Conservation (phyloP, 352 stramenopile genomes). For the Phytophthora quininea region DNA sequence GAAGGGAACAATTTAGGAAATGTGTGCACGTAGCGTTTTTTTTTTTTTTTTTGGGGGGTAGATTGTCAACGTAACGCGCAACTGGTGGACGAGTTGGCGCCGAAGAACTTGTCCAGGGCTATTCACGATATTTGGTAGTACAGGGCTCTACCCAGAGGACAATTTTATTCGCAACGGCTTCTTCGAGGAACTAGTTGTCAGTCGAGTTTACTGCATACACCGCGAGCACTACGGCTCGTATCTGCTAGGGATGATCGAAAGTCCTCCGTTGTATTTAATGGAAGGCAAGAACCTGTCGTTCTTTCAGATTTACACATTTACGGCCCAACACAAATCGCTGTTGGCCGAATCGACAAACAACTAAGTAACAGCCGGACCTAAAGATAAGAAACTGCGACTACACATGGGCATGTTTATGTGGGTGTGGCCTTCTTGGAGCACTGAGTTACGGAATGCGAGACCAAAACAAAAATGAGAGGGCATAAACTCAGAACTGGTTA, state of each 20-base stretch:
- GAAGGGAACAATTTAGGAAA: too few relatives aligned
- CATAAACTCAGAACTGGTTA: too few relatives aligned
- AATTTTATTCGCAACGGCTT: not conserved
- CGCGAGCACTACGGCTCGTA: conserved; percentile 2
- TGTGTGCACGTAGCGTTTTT: too few relatives aligned
- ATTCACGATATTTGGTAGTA: conserved; percentile 1
- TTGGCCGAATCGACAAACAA: too few relatives aligned
- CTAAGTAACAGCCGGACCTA: too few relatives aligned
- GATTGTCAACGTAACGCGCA: too few relatives aligned
- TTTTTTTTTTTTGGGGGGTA: too few relatives aligned
- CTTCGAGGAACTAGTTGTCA: not conserved
- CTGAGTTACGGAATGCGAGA: not conserved
- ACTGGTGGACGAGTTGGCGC: too few relatives aligned
- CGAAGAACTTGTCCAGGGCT: not conserved
- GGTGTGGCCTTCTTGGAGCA: too few relatives aligned
- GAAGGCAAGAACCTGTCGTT: not conserved
- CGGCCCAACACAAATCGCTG: not conserved
- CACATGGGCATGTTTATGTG: too few relatives aligned
- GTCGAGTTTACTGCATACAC: not conserved
- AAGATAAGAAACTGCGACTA: too few relatives aligned
- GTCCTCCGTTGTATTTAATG: not conserved
- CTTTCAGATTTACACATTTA: conserved; percentile 2
- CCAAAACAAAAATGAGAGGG: not conserved
- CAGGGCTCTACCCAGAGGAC: not conserved
- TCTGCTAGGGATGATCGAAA: not conserved